phyloP scores from a whole-genome alignment of 2,329 filamentous ascomycete species.

The Leptographium radiaticola region DNA sequence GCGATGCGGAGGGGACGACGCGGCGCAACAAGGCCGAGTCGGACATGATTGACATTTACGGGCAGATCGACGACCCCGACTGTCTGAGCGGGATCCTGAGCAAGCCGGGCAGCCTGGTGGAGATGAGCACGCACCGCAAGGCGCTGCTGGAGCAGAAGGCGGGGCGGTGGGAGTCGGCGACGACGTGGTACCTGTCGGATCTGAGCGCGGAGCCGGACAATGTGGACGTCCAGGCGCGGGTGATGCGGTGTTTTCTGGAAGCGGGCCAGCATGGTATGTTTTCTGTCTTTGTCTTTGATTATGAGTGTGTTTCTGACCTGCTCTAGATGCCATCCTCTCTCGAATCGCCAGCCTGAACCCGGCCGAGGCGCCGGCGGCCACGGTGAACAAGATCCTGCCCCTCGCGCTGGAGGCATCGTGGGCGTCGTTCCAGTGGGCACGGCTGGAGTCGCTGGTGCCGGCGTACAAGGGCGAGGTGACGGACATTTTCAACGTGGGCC shows the following conservation, averaged over 20 bases:
- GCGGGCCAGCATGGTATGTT: conserved; percentile 80
- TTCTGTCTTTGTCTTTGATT: not conserved
- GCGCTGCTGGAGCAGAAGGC: conserved; percentile 86
- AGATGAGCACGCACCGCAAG: conserved; percentile 80
- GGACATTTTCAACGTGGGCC: conserved; percentile 68
- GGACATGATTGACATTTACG: conserved; percentile 83
- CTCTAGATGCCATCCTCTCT: conserved; percentile 68
- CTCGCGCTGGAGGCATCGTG: conserved; percentile 87
- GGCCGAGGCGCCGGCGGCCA: conserved; percentile 26
- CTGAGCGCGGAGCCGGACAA: conserved; percentile 69
- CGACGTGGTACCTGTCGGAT: conserved; percentile 94
- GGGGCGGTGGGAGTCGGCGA: conserved; percentile 84
- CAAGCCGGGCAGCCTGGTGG: conserved; percentile 52
- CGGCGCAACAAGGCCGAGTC: conserved; percentile 48
- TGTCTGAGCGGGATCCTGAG: conserved; percentile 90
- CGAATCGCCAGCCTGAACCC: conserved; percentile 65
- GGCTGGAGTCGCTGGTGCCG: conserved; percentile 53
- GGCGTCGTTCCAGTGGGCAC: conserved; percentile 73
- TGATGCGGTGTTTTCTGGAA: conserved; percentile 80
- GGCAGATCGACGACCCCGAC: conserved; percentile 94
- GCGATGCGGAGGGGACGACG: conserved; percentile 34
- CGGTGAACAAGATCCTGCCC: conserved; percentile 54
- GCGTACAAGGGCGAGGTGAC: conserved; percentile 31
- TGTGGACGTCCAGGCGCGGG: conserved; percentile 63
- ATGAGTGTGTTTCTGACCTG: not conserved